Conservation (phyloP, 1,139 yeast species). For the Yamadazyma aaseri region DNA sequence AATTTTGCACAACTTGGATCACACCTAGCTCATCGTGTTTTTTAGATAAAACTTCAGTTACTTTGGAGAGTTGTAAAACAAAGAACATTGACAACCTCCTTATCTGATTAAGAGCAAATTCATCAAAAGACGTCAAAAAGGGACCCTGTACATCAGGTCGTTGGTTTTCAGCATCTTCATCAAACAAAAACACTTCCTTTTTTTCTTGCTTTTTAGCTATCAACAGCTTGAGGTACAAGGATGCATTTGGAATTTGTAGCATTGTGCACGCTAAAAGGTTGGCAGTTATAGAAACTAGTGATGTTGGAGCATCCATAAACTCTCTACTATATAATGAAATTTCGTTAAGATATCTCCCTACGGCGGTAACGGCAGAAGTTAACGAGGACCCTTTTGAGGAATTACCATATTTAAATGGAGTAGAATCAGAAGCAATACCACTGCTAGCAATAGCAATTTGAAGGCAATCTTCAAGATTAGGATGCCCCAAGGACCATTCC, state of each 20-base stretch:
- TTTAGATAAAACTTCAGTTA: constrained; percentile 55
- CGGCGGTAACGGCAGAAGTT: constrained; percentile 51
- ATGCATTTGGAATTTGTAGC: constrained; percentile 43
- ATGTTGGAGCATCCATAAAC: constrained; percentile 60
- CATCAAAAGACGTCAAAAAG: constrained; percentile 52
- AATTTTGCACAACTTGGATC: constrained; percentile 37
- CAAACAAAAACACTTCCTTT: constrained; percentile 11
- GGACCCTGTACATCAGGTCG: constrained; percentile 48
- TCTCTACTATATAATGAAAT: constrained; percentile 69
- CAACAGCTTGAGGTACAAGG: constrained; percentile 27
- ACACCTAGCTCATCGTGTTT: constrained; percentile 51
- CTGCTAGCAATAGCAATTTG: constrained; percentile 50
- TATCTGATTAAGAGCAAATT: constrained; percentile 38
- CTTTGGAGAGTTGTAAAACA: constrained; percentile 42
- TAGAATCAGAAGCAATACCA: constrained; percentile 17
- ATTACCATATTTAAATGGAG: constrained; percentile 34
- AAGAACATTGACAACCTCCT: constrained; percentile 47
- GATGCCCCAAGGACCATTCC: constrained; percentile 75
- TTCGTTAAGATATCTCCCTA: constrained; percentile 72
- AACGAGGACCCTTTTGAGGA: constrained; percentile 24
- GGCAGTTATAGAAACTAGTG: constrained; percentile 67
- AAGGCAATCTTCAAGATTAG: constrained; percentile 60
- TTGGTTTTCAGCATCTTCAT: constrained; percentile 31
- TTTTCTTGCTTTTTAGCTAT: constrained; percentile 13
- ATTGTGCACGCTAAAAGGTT: constrained; percentile 72